phyloP scores from a whole-genome alignment of 371 early-diverging fungal species.

The Mucor circinelloides region DNA sequence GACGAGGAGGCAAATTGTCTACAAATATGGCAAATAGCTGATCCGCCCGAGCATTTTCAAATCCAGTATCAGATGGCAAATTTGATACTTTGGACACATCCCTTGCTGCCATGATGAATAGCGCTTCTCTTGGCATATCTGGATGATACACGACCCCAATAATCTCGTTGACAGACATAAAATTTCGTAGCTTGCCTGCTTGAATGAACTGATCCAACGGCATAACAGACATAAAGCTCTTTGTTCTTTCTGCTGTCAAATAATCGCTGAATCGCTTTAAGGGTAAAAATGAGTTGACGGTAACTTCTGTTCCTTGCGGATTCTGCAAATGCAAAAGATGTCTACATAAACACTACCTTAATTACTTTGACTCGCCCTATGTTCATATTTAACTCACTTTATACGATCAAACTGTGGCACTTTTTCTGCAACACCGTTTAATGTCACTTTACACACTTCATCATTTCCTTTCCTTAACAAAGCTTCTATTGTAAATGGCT shows the following conservation, averaged over 20 bases:
- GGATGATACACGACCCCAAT: conserved; percentile 12
- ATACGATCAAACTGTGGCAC: not conserved
- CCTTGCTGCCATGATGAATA: conserved; percentile 12
- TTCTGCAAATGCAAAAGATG: not conserved
- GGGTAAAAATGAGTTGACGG: conserved; percentile 3
- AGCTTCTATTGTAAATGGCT: not conserved
- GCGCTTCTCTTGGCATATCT: not conserved
- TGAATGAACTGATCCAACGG: not conserved
- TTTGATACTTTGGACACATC: conserved; percentile 10
- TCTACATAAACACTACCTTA: not conserved
- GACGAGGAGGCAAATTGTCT: not conserved
- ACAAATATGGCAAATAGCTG: conserved; percentile 9
- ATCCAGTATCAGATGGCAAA: not conserved
- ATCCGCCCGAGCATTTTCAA: not conserved
- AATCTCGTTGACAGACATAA: conserved; percentile 20
- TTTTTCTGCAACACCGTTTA: not conserved
- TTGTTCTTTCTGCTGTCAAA: not conserved
- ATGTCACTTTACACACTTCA: not conserved
- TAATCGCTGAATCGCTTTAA: not conserved
- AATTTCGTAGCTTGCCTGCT: conserved; percentile 18
- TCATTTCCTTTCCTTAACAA: not conserved
- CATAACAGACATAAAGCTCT: conserved; percentile 2
- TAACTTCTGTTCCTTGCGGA: not conserved
- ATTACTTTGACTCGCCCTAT: not conserved
- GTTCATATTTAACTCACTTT: not conserved